A percentile compares a stretch with the other conserved stretches of the same genome.
phyloP scores from a whole-genome alignment of 768 basidiomycete genomes.

The Lentinula boryana region DNA sequence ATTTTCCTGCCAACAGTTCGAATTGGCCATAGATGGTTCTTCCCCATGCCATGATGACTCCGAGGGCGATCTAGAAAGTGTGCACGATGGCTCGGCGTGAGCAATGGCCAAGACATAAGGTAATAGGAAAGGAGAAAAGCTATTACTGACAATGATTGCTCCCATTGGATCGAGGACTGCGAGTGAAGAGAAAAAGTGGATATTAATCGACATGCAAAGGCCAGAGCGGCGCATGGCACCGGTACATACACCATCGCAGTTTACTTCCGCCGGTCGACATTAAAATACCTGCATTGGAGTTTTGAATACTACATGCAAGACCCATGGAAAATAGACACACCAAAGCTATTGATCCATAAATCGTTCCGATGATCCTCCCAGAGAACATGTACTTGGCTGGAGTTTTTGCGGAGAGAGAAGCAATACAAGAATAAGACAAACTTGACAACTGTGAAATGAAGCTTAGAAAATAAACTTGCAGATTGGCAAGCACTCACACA shows the following conservation, averaged over 20 bases:
- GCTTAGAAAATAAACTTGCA: not conserved
- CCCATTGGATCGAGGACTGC: constrained; percentile 74
- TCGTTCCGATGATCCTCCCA: constrained; percentile 98
- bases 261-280: constrained; percentile 83
- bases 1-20: constrained; percentile 82
- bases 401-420: constrained; percentile 66
- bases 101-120: constrained; percentile 4
- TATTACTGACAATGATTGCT: constrained; percentile 56
- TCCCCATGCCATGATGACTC: constrained; percentile 74
- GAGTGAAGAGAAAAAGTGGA: constrained; percentile 14
- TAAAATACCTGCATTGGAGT: constrained; percentile 50
- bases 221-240: not conserved
- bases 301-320: not conserved
- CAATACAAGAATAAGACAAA: constrained; percentile 85
- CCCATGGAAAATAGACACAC: constrained; percentile 27
- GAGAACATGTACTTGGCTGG: constrained; percentile 87
- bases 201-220: not conserved
- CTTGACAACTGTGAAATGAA: constrained; percentile 59
- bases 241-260: constrained; percentile 62
- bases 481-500: constrained; percentile 43
- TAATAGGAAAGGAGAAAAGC: constrained; percentile 5
- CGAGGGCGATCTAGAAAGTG: constrained; percentile 56
- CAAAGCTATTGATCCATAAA: constrained; percentile 76
- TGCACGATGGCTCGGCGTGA: not conserved
- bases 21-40: constrained; percentile 78